Base-by-base conservation (phyloP, 2,329 filamentous ascomycete species). In the Colletotrichum sp. region DNA sequence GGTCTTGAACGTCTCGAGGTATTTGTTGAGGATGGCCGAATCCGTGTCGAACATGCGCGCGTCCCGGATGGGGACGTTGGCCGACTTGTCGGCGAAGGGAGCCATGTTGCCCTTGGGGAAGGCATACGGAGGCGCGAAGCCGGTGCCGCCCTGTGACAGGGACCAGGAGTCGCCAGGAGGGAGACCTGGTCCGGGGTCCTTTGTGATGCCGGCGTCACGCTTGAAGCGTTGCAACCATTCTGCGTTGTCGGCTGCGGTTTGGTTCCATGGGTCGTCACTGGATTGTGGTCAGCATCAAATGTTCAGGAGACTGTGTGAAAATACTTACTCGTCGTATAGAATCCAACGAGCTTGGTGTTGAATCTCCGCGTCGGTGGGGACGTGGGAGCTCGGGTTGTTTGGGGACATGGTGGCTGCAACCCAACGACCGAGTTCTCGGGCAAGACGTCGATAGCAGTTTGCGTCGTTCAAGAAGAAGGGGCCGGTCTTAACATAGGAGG, bases 211-310 rank as follows among this genome's bases (percentile, higher is more conserved):
- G 1, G 85, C 86, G 64, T 91, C 88, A 13, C 90, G 88, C 82
- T 93, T 93, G 84, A 93, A 93, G 60, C 91, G 88, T 72, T 88
- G 86, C 15, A 93, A 86, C 92, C 92, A 93, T 81, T 93, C 91
- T 1, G 86, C 87, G 78, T 93, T 93, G 79, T 93, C 92, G 34
- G 91, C 91, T 1, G 90, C 90, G 0, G 91, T 93, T 78, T 92
- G 89, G 80, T 93, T 93, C 89, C 91, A 92, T 4, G 90, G 90
- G 79, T 93, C 91, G 72, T 93, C 91, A 72, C 90, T 91, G 60
- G 5, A 28, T 57, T 8, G 6, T 49, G 28, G 78, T 82, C 77
- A 84, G 79, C 65, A 8, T 21, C 15, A 16, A n/a, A 8, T 36
- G 26, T 16, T 44, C 26, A 44, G 9, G 62, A 30, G 28, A 12